These are phyloP conservation scores for Terana coerulea DNA, from an alignment of 768 basidiomycete species.

Conservation along the genomic window DNA sequence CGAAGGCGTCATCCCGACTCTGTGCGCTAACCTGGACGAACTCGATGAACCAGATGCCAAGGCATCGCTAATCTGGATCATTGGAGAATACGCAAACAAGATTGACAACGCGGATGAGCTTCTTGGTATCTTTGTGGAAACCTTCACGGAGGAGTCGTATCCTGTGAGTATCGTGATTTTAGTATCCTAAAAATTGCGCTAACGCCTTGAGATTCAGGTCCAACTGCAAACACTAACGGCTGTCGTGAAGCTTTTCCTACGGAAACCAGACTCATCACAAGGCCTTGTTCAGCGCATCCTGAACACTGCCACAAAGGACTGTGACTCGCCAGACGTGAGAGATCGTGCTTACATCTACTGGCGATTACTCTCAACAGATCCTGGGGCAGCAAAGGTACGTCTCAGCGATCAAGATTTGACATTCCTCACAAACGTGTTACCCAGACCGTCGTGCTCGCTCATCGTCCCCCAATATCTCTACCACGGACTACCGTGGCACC, in stretches of 20 bases:
- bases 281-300: slow-evolving; percentile 89
- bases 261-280: slow-evolving; percentile 91
- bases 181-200: neutral
- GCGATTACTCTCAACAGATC: slow-evolving; percentile 92
- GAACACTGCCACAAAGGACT: slow-evolving; percentile 93
- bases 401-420: neutral
- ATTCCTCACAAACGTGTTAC: neutral
- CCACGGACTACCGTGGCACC: slow-evolving; percentile 88
- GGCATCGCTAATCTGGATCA: slow-evolving; percentile 98
- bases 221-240: slow-evolving; percentile 87
- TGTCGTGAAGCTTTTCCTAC: slow-evolving; percentile 94
- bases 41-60: slow-evolving; percentile 98
- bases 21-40: slow-evolving; percentile 94
- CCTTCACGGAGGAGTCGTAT: slow-evolving; percentile 92
- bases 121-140: slow-evolving; percentile 83
- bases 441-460: slow-evolving; percentile 83
- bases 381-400: slow-evolving; percentile 87
- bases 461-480: slow-evolving; percentile 90
- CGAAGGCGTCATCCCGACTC: slow-evolving; percentile 92
- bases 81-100: slow-evolving; percentile 96
- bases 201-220: slow-evolving; percentile 23
- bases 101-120: slow-evolving; percentile 97
- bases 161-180: slow-evolving; percentile 48
- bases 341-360: slow-evolving; percentile 99
- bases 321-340: slow-evolving; percentile 94